A percentile compares a stretch with the other conserved stretches of the same genome.
phyloP scores from a whole-genome alignment of 306 rosid species.

The Betula pendula region DNA sequence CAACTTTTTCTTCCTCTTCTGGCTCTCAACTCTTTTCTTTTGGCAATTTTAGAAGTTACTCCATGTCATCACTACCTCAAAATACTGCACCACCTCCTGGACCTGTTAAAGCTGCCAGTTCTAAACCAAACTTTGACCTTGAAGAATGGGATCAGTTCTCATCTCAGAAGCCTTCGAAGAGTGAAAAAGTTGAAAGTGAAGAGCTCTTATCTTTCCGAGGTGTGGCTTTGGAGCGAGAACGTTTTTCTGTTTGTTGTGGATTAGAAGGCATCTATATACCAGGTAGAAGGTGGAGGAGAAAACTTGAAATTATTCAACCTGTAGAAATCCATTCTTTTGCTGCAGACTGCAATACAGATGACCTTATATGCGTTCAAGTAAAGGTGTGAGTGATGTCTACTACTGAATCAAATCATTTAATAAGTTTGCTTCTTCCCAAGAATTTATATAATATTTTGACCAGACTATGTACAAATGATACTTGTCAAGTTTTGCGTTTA shows the following conservation, averaged over 20 bases:
- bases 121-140: conserved; percentile 79
- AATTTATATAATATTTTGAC: neutral
- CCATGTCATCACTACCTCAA: conserved; percentile 95
- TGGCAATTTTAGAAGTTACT: conserved; percentile 84
- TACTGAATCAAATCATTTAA: conserved; percentile 28
- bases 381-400: conserved; percentile 60
- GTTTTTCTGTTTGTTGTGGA: conserved; percentile 93
- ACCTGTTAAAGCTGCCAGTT: conserved; percentile 64
- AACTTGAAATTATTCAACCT: conserved; percentile 87
- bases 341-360: conserved; percentile 86
- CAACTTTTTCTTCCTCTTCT: conserved; percentile 49
- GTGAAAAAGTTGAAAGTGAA: conserved; percentile 43
- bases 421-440: neutral
- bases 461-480: conserved; percentile 4
- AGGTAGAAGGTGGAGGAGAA: conserved; percentile 95
- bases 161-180: conserved; percentile 52
- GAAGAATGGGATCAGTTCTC: conserved; percentile 75
- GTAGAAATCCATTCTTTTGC: conserved; percentile 76
- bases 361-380: conserved; percentile 84
- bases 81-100: conserved; percentile 43
- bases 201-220: conserved; percentile 90
- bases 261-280: conserved; percentile 84
- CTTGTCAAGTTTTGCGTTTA: conserved; percentile 25
- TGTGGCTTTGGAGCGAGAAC: conserved; percentile 77
- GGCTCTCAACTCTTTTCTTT: conserved; percentile 70